Base-by-base conservation (phyloP, 345 rosid genomes). In the Triadica sebifera region DNA sequence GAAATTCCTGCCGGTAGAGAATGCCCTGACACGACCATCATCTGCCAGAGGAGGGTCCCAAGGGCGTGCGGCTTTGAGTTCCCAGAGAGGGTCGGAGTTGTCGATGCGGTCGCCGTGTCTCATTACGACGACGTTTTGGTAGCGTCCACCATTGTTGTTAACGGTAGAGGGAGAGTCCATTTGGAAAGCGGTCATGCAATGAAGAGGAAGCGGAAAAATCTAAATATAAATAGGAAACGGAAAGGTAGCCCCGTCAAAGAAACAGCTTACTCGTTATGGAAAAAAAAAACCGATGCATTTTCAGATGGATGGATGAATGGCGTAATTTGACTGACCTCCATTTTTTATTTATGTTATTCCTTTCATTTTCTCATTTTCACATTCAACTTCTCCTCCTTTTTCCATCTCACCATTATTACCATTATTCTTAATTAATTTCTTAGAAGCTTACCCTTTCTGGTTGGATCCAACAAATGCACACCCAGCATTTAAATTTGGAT, bases 71-170 rank as follows among this genome's bases (percentile, higher is more conserved):
- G 98, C 98, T 4, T 82, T 84, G n/a, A 73, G 52, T 3, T 79
- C 77, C 96, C 98, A 94, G 1, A 69, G 70, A 2, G 86, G 87
- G 7, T 88, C 90, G 77, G 82, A 72, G 74, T 83, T 87, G 81
- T 94, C 98, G 64, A 89, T 70, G 15, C 98, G 94, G 74, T 92
- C 94, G 7, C 98, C 98, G 80, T 92, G 98, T 64, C 98, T 85
- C 94, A 94, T 87, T n/a, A 94, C 92, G 77, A 94, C 74, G 37
- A 94, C 83, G 80, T 88, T 83, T 67, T 92, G 98, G 78, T 69
- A 63, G 25, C 13, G 47, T 37, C 24, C 22, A 37, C 22, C 13
- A 66, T 7, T 12, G 53, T 24, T 7, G 64, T 12, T 34, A 15
- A 49, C 39, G 15, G 64, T 34, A 41, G 29, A 20, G 41, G 22